Evolutionary conservation across 805 yeast genomes (phyloP).

Genomic region (Candida dendrica): DNA sequence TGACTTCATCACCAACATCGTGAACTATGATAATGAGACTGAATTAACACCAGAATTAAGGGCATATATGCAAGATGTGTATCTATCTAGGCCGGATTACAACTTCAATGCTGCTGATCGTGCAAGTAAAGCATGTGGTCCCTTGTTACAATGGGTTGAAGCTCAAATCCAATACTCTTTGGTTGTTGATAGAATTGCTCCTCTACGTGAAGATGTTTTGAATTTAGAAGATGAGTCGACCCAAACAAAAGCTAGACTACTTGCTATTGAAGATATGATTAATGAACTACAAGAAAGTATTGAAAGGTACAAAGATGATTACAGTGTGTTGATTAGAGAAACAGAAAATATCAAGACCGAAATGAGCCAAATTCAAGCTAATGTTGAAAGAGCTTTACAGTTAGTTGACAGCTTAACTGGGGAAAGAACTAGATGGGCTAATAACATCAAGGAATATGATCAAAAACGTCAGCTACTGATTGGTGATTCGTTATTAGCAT

Average conservation of each 20-base stretch:
- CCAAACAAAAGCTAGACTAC: conserved; percentile 58
- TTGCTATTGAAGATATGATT: conserved; percentile 79
- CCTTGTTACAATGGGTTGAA: conserved; percentile 77
- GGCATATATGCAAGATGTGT: conserved; percentile 47
- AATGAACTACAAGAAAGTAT: conserved; percentile 64
- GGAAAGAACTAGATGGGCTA: conserved; percentile 75
- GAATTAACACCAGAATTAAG: conserved; percentile 51
- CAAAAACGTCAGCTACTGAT: conserved; percentile 36
- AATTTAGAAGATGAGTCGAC: conserved; percentile 51
- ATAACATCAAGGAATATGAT: conserved; percentile 44
- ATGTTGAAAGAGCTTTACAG: conserved; percentile 53
- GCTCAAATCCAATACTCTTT: conserved; percentile 80
- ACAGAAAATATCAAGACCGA: conserved; percentile 69
- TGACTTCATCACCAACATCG: conserved; percentile 80
- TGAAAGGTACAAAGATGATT: conserved; percentile 55
- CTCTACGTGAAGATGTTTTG: conserved; percentile 60
- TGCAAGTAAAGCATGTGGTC: conserved; percentile 95
- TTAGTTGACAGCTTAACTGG: conserved; percentile 55
- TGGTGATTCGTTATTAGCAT: conserved; percentile 60
- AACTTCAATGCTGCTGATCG: conserved; percentile 70
- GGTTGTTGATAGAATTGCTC: conserved; percentile 66
- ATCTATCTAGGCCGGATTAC: conserved; percentile 56
- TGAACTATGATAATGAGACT: conserved; percentile 57
- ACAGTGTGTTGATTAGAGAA: conserved; percentile 71
- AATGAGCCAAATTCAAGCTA: conserved; percentile 52